Percentiles rank a stretch among this genome's conserved stretches.
These are phyloP conservation scores for Xerocomus cyaneibrunnescens DNA, from an alignment of 1,284 basidiomycete species.

Conservation along the genomic window DNA sequence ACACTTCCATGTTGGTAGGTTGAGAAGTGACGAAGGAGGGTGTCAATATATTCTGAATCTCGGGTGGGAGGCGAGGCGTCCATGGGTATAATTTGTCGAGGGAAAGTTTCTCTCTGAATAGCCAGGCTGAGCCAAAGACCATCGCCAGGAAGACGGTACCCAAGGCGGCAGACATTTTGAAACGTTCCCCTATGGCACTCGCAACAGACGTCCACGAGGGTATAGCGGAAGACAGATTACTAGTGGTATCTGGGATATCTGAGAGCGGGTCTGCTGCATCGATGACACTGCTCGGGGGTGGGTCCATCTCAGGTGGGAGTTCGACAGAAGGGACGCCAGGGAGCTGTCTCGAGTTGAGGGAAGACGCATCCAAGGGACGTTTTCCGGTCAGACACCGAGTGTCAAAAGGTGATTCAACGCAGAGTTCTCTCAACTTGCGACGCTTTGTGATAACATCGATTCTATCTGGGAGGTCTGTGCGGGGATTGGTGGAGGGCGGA, in stretches of 20 bases:
- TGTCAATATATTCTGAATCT: slow-evolving; percentile 1
- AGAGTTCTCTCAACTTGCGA: slow-evolving; percentile 40
- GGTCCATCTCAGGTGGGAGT: slow-evolving; percentile 18
- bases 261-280: slow-evolving; percentile 13
- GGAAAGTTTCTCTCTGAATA: slow-evolving; percentile 27
- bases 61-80: not conserved
- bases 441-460: slow-evolving; percentile 46
- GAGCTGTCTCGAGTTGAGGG: slow-evolving; percentile 34
- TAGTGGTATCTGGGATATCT: slow-evolving; percentile 16
- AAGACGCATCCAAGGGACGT: slow-evolving; percentile 44
- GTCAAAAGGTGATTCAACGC: slow-evolving; percentile 43
- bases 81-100: slow-evolving; percentile 13
- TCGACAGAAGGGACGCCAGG: slow-evolving; percentile 36
- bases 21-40: slow-evolving; percentile 6
- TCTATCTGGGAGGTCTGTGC: slow-evolving; percentile 38
- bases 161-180: slow-evolving; percentile 15
- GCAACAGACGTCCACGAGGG: slow-evolving; percentile 22
- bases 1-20: not conserved
- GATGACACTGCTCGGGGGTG: slow-evolving; percentile 3
- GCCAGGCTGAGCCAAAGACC: slow-evolving; percentile 24
- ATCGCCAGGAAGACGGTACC: slow-evolving; percentile 26
- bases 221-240: slow-evolving; percentile 12
- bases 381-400: slow-evolving; percentile 62
- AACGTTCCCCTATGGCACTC: slow-evolving; percentile 11
- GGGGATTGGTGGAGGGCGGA: slow-evolving; percentile 30